Base-by-base conservation (phyloP, 2,329 filamentous ascomycete species). In the Phyllosticta citribraziliensis region DNA sequence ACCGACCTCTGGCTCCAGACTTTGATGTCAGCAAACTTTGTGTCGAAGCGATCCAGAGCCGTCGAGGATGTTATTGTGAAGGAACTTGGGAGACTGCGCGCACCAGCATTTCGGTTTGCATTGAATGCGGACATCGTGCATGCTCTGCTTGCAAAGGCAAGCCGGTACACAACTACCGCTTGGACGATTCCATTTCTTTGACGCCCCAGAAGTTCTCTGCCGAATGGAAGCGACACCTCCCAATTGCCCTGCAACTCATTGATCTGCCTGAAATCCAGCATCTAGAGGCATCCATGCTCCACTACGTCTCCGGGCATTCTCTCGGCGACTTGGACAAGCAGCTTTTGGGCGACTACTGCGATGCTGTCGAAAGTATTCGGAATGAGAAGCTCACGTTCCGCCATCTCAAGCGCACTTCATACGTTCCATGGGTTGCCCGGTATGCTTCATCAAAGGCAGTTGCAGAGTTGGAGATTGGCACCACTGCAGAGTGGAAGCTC, bases 61-160 rank as follows among this genome's bases (percentile, higher is more conserved):
- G 73, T 10, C 75, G 77, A 11, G 72, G 80, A n/a, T 88, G 85
- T 64, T 70, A 72, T 52, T 88, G 85, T 62, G 85, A 88, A 70
- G 78, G 79, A 1, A 73, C 75, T 40, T 70, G 70, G 2, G 66
- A 69, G 0, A 69, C 78, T 1, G 72, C 74, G 3, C 65, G 68
- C 5, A 71, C 70, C 10, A 62, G 66, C 0, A 75, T 86, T 6
- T 73, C 79, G 40, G 65, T 70, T 47, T 87, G 84, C 65, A 66
- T 65, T 0, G 68, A 76, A 5, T 88, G 85, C 64, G 72, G 69
- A 0, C 80, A 86, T 65, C 82, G 80, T 2, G 78, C 79, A 11
- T 87, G 84, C 67, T 67, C 71, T 1, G 68, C 70, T 5, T 87
- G 84, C 65, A 79, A 76, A 1, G 78, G 78, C 2, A 84, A 84